Evolutionary conservation across 2,329 filamentous ascomycete species (phyloP), one percentile per base, ranked within the genome.

Genomic region (Colletotrichum falcatum): DNA sequence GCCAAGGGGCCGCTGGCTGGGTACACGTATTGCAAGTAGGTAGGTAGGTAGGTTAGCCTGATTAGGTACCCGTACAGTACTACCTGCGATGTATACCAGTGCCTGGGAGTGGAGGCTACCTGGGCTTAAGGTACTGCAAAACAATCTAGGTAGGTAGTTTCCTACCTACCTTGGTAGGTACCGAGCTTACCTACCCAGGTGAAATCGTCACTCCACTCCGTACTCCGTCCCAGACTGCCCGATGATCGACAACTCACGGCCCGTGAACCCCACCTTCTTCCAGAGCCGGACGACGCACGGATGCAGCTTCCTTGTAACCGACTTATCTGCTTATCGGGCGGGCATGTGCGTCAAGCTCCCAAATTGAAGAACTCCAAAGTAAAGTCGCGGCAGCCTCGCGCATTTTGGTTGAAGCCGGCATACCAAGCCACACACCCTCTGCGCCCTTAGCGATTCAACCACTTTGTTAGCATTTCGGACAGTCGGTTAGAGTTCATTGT

Each of bases 251-350:
- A 16, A 9, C 35, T 20, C 26, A 49, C 68, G 65, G 59, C 26
- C 63, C 46, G 65, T 67, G 68, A 64, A 54, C 11, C 46, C 46
- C 26, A 18, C 16, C 33, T 35, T 12, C 5, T 28, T 39, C 42
- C 26, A 14, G 20, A 39, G 46, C 23, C 33, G n/a, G 12, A 39
- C 16, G 8, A 23, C 9, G 64, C 64, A 70, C 58, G 28, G 58
- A 18, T 44, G 37, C n/a, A 23, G 6, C 7, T 61, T 67, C 30
- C 59, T 68, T 68, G 58, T 71, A 71, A 39, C 64, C 53, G 23
- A 48, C 53, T 71, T 71, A 71, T 68, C 58, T 48, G 30, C 59
- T 63, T 71, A 68, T 63, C 68, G 64, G 53, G 64, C 53, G 37
- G 58, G 63, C 48, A 66, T 44, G 66, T 70, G 55, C 66, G 62